phyloP scores from a whole-genome alignment of 2,329 filamentous ascomycete genomes.

The Fusarium torreyae region DNA sequence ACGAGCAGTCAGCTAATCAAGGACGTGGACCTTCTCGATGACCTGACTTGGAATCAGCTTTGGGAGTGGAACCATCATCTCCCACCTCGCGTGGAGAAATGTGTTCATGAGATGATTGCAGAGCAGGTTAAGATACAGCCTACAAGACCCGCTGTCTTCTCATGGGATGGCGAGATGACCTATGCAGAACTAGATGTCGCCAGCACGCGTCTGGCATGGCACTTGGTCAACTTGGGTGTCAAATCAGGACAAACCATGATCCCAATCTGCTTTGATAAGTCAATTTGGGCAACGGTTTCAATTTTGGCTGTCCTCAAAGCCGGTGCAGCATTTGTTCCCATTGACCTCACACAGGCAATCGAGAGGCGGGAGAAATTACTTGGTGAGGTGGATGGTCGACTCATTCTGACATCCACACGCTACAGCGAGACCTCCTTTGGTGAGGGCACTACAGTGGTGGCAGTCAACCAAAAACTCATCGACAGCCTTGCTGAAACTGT shows the following conservation, averaged over 20 bases:
- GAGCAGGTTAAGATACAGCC: constrained; percentile 14
- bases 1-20: background rate
- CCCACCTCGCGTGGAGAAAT: constrained; percentile 11
- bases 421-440: background rate
- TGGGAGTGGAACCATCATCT: constrained; percentile 17
- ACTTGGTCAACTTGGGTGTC: background rate
- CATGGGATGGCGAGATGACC: constrained; percentile 18
- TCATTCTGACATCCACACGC: constrained; percentile 2
- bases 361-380: constrained; percentile 1
- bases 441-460: background rate
- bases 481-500: background rate
- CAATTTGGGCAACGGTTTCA: background rate
- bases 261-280: constrained; percentile 19
- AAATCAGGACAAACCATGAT: background rate
- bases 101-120: constrained; percentile 22
- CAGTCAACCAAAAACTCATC: background rate
- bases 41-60: constrained; percentile 7
- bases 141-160: constrained; percentile 12
- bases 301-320: constrained; percentile 14
- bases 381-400: background rate
- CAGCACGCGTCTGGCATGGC: constrained; percentile 7
- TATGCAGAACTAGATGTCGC: constrained; percentile 14
- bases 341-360: background rate
- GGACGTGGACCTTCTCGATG: constrained; percentile 15
- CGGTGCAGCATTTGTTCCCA: constrained; percentile 5